Percentiles rank a stretch among this genome's conserved stretches.
These are phyloP conservation scores for Parathielavia hyrcaniae DNA, from an alignment of 495 filamentous ascomycete genomes.

Conservation along the genomic window DNA sequence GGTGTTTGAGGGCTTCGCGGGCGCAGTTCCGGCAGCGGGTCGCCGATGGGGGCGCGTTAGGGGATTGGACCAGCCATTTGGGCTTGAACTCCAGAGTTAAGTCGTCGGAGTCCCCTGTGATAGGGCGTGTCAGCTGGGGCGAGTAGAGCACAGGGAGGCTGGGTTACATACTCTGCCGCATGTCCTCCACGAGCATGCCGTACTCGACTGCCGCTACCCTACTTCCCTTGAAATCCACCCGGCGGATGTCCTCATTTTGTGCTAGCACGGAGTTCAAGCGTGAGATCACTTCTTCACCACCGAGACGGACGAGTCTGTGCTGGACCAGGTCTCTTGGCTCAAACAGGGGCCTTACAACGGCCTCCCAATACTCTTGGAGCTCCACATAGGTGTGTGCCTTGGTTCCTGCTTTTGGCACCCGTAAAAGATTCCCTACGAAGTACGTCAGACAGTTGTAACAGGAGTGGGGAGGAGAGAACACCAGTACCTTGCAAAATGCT, in stretches of 20 bases:
- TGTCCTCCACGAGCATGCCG: constrained; percentile 73
- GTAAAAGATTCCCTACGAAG: constrained; percentile 51
- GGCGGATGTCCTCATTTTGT: constrained; percentile 35
- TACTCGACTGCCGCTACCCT: constrained; percentile 56
- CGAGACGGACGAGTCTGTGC: constrained; percentile 52
- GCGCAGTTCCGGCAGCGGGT: constrained; percentile 84
- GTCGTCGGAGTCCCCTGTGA: constrained; percentile 31
- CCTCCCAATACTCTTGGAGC: constrained; percentile 53
- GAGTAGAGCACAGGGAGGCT: not conserved
- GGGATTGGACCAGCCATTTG: constrained; percentile 87
- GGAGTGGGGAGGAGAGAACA: not conserved
- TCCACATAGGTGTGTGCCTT: constrained; percentile 50
- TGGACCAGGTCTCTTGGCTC: constrained; percentile 52
- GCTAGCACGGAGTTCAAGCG: constrained; percentile 50
- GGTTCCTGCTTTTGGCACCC: constrained; percentile 59
- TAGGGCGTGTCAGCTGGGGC: not conserved
- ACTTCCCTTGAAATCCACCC: constrained; percentile 48
- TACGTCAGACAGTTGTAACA: constrained; percentile 9
- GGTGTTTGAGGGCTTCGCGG: constrained; percentile 46
- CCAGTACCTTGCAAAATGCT: constrained; percentile 22
- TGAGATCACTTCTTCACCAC: constrained; percentile 24
- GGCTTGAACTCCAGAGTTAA: constrained; percentile 77
- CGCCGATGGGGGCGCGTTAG: constrained; percentile 59
- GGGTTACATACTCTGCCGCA: constrained; percentile 47
- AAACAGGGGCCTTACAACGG: constrained; percentile 53